Evolutionary conservation across 352 stramenopile genomes (phyloP), one percentile per base, ranked within the genome.

Genomic region (Phytophthora melonis): DNA sequence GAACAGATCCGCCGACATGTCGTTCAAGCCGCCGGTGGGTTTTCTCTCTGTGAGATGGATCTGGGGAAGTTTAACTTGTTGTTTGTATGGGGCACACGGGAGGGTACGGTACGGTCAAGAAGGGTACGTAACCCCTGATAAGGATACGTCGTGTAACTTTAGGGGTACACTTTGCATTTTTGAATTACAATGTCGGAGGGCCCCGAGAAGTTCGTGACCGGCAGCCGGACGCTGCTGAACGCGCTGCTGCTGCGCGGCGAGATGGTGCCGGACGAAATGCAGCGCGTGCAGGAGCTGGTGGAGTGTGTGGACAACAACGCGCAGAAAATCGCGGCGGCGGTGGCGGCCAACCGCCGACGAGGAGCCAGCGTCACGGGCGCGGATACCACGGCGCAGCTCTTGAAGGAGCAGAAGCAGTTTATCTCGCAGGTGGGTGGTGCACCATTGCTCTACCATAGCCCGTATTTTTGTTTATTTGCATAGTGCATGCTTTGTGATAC

Each of bases 1-100:
- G 72, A 97, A 97, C 54, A 97, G 81, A 82, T 97, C 90, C 66
- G 88, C 87, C 67, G 90, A 97, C 90, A 97, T 97, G 36, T 34
- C 30, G 30, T 34, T 34, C 30, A 10, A 10, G 30, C 30, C 10
- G 30, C 30, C 30, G 30, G 30, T 34, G 30, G 30, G 30, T 43
- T 43, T 43, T 43, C 14, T 43, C 14, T 11, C 13, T 43, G 13
- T 43, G 36, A 16, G 30, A 34, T 34, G 36, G 36, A 43, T 43
- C 36, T 43, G 47, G 47, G 45, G 21, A 47, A 60, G 49, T 66
- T 72, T 63, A 8, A 58, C 66, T 72, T 67, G 49, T 8, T 27
- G 25, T 19, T 66, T 69, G 63, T 69, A 69, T 68, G 52, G 3
- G 19, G 36, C 63, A 63, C 43, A 21, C 7, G 57, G 1, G 3